These are phyloP conservation scores for Salix brachista DNA, from an alignment of 345 rosid genomes.

Conservation along the genomic window DNA sequence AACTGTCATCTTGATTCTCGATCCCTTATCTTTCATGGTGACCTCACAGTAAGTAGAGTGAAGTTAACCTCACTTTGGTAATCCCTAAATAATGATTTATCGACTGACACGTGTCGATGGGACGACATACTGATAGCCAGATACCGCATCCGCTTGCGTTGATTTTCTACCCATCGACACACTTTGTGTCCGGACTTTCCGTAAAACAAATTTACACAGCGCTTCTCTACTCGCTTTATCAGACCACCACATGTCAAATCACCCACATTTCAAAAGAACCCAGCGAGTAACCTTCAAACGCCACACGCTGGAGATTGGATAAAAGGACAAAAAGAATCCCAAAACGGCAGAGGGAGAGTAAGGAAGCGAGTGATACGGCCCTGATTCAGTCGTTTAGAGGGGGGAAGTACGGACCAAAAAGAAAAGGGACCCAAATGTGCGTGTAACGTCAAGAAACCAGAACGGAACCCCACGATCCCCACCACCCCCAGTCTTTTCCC, in stretches of 20 bases:
- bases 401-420: not conserved
- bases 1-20: not conserved
- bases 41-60: not conserved
- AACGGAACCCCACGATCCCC: not conserved
- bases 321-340: not conserved
- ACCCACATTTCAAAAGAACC: not conserved
- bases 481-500: not conserved
- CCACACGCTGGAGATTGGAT: not conserved
- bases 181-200: not conserved
- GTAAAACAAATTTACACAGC: too few relatives aligned
- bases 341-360: conserved; percentile 1
- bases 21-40: not conserved
- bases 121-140: not conserved
- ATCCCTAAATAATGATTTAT: not conserved
- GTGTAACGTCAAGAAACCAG: conserved; percentile 30
- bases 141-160: not conserved
- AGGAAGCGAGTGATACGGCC: conserved; percentile 7
- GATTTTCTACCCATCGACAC: conserved; percentile 4
- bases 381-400: not conserved
- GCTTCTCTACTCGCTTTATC: not conserved
- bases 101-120: conserved; percentile 5
- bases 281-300: not conserved
- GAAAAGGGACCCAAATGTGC: not conserved
- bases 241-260: not conserved
- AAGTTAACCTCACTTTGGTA: not conserved